Base-by-base conservation (phyloP, 2,329 filamentous ascomycete genomes). In the Stenocarpella maydis region DNA sequence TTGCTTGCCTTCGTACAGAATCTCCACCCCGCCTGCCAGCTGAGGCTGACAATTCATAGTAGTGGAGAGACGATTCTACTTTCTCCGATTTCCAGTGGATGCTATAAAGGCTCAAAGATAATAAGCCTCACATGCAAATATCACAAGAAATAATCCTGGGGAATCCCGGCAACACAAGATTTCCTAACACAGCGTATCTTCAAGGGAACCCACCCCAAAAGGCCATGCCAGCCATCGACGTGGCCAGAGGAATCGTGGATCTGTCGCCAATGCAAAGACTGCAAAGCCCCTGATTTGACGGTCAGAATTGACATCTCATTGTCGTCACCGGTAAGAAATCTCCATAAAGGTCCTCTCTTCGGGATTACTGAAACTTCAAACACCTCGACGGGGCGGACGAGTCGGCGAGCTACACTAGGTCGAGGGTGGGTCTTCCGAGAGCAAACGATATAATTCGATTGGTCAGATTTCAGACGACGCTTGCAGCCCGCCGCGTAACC, bases 391-490 rank as follows among this genome's bases (percentile, higher is more conserved):
- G 26, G 26, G n/a, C 45, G 34, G 34, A 45, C 28, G 14, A 17
- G 12, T 43, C 21, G 43, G 31, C 17, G 19, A 54, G 54, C 65
- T n/a, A n/a, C n/a, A n/a, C n/a, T 60, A 66, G 60, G 65, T 70
- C 37, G 55, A 65, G 17, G 24, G 53, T 70, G 69, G 65, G 49
- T 50, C 58, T 61, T 19, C 26, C 19, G 28, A 45, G 60, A 17
- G 8, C 6, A 43, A 39, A 58, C 52, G 41, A 34, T 69, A 34
- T 66, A 58, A 66, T 47, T 50, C 61, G 31, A 69, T 69, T 66
- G 67, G 67, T 19, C 60, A 66, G 60, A 6, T 26, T 19, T n/a
- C 58, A 61, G 58, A 41, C 58, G 58, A 9, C 31, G 31, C 43
- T 47, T n/a, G 12, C 41, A 61, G 41, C 39, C 60, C 31, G 9